Evolutionary conservation across 2,329 filamentous ascomycete genomes (phyloP).

Genomic region (Calonectria honghensis): DNA sequence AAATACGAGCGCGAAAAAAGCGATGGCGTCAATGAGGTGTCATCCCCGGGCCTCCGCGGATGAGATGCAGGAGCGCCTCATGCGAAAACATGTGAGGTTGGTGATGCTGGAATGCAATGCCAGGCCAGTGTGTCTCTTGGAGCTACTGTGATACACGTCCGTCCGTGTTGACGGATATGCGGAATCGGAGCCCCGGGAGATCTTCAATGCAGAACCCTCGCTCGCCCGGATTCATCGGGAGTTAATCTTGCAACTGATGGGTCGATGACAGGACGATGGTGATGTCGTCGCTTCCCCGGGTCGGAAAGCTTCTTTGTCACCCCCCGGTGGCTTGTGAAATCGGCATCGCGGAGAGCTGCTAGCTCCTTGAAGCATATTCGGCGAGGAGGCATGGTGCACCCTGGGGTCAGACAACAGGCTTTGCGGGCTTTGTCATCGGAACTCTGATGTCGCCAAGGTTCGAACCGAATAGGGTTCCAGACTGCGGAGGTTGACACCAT

Average conservation of each 20-base stretch:
- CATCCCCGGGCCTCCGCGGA: not conserved
- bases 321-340: slow-evolving; percentile 29
- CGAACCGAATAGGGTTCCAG: not conserved
- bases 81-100: not conserved
- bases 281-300: slow-evolving; percentile 27
- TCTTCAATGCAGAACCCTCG: not conserved
- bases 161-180: slow-evolving; percentile 2
- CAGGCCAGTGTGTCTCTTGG: not conserved
- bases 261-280: slow-evolving; percentile 22
- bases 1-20: slow-evolving; percentile 17
- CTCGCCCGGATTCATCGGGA: slow-evolving; percentile 23
- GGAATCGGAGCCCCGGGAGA: slow-evolving; percentile 8
- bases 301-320: slow-evolving; percentile 29
- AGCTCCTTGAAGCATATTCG: slow-evolving; percentile 10
- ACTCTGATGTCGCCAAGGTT: slow-evolving; percentile 10
- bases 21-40: not conserved
- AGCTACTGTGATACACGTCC: not conserved
- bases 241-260: slow-evolving; percentile 11
- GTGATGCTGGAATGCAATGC: slow-evolving; percentile 11
- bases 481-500: not conserved
- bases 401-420: not conserved
- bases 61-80: not conserved
- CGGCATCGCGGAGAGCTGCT: not conserved
- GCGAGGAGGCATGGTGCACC: not conserved
- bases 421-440: not conserved